These are phyloP conservation scores for Sanguinoderma infundibulare DNA, from an alignment of 1,284 basidiomycete species.

Conservation along the genomic window DNA sequence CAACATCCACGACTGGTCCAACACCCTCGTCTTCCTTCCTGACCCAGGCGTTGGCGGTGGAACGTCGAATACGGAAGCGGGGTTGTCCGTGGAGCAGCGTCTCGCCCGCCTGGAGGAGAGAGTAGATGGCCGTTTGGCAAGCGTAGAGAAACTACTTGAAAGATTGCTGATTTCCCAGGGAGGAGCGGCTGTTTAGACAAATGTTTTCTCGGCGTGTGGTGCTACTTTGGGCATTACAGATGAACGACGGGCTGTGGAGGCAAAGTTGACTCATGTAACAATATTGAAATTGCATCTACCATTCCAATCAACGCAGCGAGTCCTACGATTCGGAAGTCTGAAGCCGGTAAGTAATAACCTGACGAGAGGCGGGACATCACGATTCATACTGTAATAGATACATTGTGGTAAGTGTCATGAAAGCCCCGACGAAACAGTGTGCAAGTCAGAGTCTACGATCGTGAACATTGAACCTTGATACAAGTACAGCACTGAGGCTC, in stretches of 20 bases:
- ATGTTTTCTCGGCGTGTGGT: too few relatives aligned
- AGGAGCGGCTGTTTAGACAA: too few relatives aligned
- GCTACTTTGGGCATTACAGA: too few relatives aligned
- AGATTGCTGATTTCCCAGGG: too few relatives aligned
- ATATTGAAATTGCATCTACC: too few relatives aligned
- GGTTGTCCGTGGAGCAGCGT: not conserved
- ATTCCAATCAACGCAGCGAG: too few relatives aligned
- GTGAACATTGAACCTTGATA: not conserved
- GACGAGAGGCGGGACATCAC: too few relatives aligned
- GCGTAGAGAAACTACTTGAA: not conserved
- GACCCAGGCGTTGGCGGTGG: not conserved
- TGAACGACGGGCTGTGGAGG: too few relatives aligned
- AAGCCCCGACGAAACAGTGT: not conserved
- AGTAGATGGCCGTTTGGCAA: not conserved
- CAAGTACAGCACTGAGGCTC: not conserved
- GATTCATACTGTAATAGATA: not conserved
- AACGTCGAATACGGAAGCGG: not conserved
- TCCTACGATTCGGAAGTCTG: too few relatives aligned
- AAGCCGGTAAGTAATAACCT: too few relatives aligned
- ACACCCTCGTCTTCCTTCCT: constrained; percentile 6
- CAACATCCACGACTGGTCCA: constrained; percentile 8
- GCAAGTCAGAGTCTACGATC: not conserved
- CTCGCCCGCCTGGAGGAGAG: not conserved
- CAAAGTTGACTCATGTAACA: too few relatives aligned
- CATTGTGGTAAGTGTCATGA: not conserved